A percentile compares a stretch with the other conserved stretches of the same genome.
phyloP scores from a whole-genome alignment of 2,329 filamentous ascomycete genomes.

The Fusarium camptoceras region DNA sequence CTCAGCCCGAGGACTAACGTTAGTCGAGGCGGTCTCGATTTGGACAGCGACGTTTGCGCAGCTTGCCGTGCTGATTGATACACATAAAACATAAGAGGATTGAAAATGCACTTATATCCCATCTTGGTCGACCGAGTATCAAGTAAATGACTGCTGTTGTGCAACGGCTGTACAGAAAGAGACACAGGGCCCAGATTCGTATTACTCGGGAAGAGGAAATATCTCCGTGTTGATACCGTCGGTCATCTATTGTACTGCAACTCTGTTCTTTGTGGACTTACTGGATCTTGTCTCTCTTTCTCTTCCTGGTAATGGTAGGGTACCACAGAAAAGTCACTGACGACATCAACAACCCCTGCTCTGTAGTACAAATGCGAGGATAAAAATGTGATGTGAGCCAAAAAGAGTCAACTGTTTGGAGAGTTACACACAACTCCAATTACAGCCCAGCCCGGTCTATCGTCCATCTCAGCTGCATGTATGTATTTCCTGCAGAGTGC shows the following conservation, averaged over 20 bases:
- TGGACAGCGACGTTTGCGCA: conserved; percentile 40
- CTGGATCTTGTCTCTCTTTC: conserved; percentile 18
- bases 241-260: not conserved
- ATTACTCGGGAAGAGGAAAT: conserved; percentile 14
- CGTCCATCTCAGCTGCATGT: conserved; percentile 27
- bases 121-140: conserved; percentile 20
- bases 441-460: not conserved
- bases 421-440: conserved; percentile 25
- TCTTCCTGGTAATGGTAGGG: conserved; percentile 16
- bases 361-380: not conserved
- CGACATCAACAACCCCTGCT: conserved; percentile 31
- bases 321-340: conserved; percentile 20
- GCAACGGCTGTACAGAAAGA: conserved; percentile 21
- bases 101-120: conserved; percentile 29
- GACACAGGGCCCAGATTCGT: conserved; percentile 14
- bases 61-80: conserved; percentile 24
- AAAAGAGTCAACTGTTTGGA: not conserved
- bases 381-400: conserved; percentile 2
- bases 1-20: conserved; percentile 26
- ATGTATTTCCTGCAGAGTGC: conserved; percentile 35
- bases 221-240: conserved; percentile 37
- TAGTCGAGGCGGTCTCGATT: conserved; percentile 24
- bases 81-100: not conserved
- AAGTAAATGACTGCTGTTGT: conserved; percentile 18
- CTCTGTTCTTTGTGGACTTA: conserved; percentile 3